Percentiles rank a stretch among this genome's conserved stretches.
Conservation (phyloP, 495 filamentous ascomycete species). For the Articulospora tetracladia region DNA sequence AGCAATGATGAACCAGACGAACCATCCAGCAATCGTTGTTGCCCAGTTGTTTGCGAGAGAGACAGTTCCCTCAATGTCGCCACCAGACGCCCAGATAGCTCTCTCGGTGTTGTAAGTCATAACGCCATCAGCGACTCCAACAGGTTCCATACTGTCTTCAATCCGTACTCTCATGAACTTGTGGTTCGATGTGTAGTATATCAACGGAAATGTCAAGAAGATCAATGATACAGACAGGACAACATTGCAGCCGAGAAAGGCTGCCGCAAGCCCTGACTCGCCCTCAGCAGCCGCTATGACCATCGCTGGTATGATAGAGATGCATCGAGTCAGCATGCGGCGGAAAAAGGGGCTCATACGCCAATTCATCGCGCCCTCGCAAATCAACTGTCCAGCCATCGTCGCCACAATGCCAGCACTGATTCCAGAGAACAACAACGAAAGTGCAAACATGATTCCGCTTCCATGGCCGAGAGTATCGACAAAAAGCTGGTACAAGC, state of each 20-base stretch:
- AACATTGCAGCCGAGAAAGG: conserved; percentile 41
- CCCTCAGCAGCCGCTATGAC: conserved; percentile 75
- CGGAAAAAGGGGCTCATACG: conserved; percentile 66
- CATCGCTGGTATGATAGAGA: conserved; percentile 74
- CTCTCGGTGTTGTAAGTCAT: background rate
- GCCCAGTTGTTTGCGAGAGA: conserved; percentile 10
- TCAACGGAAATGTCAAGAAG: conserved; percentile 41
- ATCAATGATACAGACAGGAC: conserved; percentile 40
- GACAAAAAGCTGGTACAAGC: conserved; percentile 15
- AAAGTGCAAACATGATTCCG: conserved; percentile 74
- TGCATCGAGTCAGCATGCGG: conserved; percentile 60
- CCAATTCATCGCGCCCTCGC: conserved; percentile 75
- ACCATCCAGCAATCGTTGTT: conserved; percentile 1
- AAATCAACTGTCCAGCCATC: conserved; percentile 80
- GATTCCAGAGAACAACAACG: conserved; percentile 71
- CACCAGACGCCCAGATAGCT: background rate
- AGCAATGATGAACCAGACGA: conserved; percentile 6
- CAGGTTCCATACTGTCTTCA: conserved; percentile 2
- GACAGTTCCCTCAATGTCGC: conserved; percentile 1
- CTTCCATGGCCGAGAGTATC: conserved; percentile 35
- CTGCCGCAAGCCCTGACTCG: conserved; percentile 34
- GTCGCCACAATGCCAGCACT: conserved; percentile 80
- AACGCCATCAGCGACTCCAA: background rate
- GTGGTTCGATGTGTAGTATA: conserved; percentile 39
- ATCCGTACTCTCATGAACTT: conserved; percentile 40